Percentiles rank a stretch among this genome's conserved stretches.
phyloP scores from a whole-genome alignment of 2,329 filamentous ascomycete species.

The Aschersonia sp. region DNA sequence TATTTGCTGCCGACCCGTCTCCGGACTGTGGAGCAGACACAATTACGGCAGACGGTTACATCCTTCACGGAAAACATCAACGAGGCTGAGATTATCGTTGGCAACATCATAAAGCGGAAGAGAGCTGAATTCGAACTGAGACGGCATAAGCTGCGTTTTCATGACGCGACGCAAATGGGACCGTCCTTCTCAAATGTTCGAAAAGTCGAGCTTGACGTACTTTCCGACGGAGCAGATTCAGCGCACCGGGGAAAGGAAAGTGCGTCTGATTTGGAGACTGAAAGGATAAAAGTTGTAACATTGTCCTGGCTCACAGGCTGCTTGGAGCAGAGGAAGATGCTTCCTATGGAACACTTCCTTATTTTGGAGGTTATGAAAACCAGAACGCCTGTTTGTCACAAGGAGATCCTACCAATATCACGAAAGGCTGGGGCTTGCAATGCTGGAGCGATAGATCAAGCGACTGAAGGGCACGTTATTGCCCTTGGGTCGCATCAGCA shows the following conservation, averaged over 20 bases:
- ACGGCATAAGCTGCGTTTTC: constrained; percentile 44
- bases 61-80: constrained; percentile 54
- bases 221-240: neutral
- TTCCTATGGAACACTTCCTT: constrained; percentile 35
- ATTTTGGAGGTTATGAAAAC: constrained; percentile 35
- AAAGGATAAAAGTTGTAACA: constrained; percentile 40
- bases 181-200: too few relatives aligned
- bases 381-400: neutral
- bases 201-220: too few relatives aligned
- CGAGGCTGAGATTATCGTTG: constrained; percentile 62
- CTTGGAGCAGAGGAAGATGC: constrained; percentile 23
- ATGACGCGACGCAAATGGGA: constrained; percentile 17
- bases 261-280: neutral
- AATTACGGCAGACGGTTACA: constrained; percentile 48
- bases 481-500: neutral
- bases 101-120: constrained; percentile 52
- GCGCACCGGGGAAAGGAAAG: neutral
- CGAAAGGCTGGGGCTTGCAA: neutral
- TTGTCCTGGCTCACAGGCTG: constrained; percentile 44
- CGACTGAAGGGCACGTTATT: neutral
- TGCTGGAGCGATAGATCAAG: too few relatives aligned
- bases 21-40: constrained; percentile 42
- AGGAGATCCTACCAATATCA: neutral
- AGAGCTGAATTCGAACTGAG: constrained; percentile 69
- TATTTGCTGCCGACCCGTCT: constrained; percentile 64